Conservation (phyloP, 352 stramenopile species). For the Phytophthora pistaciae region DNA sequence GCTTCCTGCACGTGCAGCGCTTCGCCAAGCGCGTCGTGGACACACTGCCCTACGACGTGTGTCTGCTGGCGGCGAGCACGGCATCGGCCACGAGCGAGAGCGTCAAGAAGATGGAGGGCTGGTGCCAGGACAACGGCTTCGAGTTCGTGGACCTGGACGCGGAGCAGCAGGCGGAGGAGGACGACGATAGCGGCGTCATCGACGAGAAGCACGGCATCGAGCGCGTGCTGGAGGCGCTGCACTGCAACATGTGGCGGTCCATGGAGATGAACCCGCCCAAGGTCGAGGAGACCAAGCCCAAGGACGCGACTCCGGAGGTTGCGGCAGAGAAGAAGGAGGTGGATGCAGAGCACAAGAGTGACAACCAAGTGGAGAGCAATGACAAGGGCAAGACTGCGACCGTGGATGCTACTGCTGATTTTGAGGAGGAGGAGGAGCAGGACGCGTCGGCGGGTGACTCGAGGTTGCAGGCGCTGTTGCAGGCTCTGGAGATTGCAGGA, state of each 20-base stretch:
- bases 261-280: conserved; percentile 62
- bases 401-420: neutral
- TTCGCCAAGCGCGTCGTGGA: conserved; percentile 62
- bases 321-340: neutral
- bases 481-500: conserved; percentile 51
- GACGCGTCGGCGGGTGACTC: conserved; percentile 37
- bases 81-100: conserved; percentile 31
- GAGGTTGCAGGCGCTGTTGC: conserved; percentile 54
- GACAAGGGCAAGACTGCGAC: conserved; percentile 11
- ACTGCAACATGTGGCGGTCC: conserved; percentile 84
- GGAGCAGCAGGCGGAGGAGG: neutral
- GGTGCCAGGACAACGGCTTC: conserved; percentile 70
- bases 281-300: neutral
- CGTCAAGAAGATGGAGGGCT: conserved; percentile 48
- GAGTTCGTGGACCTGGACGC: conserved; percentile 61
- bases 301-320: conserved; percentile 1
- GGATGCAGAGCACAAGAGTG: neutral
- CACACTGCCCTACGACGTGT: conserved; percentile 62
- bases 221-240: conserved; percentile 76
- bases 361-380: conserved; percentile 15
- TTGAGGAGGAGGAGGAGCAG: conserved; percentile 2
- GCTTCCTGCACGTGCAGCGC: conserved; percentile 51
- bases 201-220: conserved; percentile 64
- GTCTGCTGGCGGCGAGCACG: conserved; percentile 54
- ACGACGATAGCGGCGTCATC: conserved; percentile 16